Evolutionary conservation across 306 rosid species (phyloP).

Genomic region (Vicia villosa): DNA sequence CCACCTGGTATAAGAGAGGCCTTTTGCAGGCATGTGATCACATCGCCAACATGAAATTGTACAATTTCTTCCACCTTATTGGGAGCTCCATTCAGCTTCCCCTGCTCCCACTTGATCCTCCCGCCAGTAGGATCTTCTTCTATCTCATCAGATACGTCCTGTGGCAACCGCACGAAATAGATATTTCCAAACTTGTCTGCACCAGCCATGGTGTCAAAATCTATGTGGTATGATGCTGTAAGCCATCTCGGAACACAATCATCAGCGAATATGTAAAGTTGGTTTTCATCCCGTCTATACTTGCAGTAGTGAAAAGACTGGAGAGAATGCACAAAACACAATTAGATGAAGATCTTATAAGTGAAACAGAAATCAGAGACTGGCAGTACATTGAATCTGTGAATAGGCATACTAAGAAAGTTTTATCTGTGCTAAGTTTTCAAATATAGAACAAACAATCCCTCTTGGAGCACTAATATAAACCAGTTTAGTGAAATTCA

Average conservation of each 20-base stretch:
- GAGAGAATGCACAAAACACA: constrained; percentile 35
- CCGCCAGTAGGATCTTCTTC: constrained; percentile 99
- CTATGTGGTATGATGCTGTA: constrained; percentile 90
- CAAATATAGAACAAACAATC: constrained; percentile 19
- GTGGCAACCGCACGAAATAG: constrained; percentile 83
- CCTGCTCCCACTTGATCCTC: constrained; percentile 97
- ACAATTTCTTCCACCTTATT: constrained; percentile 96
- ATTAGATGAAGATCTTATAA: constrained; percentile 21
- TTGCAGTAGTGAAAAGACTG: constrained; percentile 99
- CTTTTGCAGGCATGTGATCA: constrained; percentile 83
- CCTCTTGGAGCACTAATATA: background rate
- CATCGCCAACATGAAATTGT: constrained; percentile 88
- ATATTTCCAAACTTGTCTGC: constrained; percentile 96
- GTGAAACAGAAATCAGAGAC: background rate
- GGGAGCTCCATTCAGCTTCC: constrained; percentile 93
- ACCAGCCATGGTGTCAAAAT: constrained; percentile 99
- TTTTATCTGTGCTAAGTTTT: constrained; percentile 14
- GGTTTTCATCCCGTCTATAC: constrained; percentile 94
- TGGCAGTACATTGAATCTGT: constrained; percentile 4
- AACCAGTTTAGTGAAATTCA: constrained; percentile 11
- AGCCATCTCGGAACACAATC: constrained; percentile 98
- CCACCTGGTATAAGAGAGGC: constrained; percentile 98
- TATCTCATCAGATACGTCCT: constrained; percentile 93
- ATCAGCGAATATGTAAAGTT: constrained; percentile 90
- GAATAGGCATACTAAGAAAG: constrained; percentile 13